phyloP scores from a whole-genome alignment of 2,329 filamentous ascomycete genomes.

The Aspergillus ruber region DNA sequence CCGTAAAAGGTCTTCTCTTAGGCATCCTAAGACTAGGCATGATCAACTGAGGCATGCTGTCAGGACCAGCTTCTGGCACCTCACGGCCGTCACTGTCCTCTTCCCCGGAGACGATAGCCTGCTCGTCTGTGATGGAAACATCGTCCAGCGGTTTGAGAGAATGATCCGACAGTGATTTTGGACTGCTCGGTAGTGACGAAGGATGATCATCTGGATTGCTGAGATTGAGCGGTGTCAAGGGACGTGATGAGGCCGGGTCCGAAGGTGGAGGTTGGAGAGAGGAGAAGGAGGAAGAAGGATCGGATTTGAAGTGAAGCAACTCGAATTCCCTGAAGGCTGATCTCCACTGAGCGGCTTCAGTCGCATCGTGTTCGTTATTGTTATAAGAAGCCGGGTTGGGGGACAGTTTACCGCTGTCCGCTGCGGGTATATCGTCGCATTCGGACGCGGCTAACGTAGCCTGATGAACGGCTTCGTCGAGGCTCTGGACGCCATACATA shows the following conservation, averaged over 20 bases:
- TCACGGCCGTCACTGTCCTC: conserved; percentile 42
- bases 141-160: conserved; percentile 55
- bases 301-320: conserved; percentile 7
- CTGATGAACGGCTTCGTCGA: conserved; percentile 47
- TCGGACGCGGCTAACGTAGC: conserved; percentile 16
- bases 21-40: conserved; percentile 97
- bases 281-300: conserved; percentile 5
- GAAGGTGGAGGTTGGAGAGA: conserved; percentile 15
- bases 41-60: conserved; percentile 65
- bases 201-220: conserved; percentile 43
- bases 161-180: conserved; percentile 53
- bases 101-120: conserved; percentile 50
- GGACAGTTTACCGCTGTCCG: conserved; percentile 5
- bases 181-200: conserved; percentile 51
- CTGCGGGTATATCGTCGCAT: conserved; percentile 3
- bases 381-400: conserved; percentile 2
- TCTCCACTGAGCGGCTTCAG: conserved; percentile 20
- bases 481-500: conserved; percentile 52
- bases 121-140: conserved; percentile 49
- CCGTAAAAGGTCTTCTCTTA: conserved; percentile 79
- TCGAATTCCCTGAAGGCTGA: conserved; percentile 26
- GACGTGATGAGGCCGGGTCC: conserved; percentile 29
- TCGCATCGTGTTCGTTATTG: conserved; percentile 16
- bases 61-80: conserved; percentile 24
- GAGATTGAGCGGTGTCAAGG: conserved; percentile 43